Evolutionary conservation across 768 basidiomycete species (phyloP), one percentile per base, ranked within the genome.

Genomic region (Mycena latifolia): DNA sequence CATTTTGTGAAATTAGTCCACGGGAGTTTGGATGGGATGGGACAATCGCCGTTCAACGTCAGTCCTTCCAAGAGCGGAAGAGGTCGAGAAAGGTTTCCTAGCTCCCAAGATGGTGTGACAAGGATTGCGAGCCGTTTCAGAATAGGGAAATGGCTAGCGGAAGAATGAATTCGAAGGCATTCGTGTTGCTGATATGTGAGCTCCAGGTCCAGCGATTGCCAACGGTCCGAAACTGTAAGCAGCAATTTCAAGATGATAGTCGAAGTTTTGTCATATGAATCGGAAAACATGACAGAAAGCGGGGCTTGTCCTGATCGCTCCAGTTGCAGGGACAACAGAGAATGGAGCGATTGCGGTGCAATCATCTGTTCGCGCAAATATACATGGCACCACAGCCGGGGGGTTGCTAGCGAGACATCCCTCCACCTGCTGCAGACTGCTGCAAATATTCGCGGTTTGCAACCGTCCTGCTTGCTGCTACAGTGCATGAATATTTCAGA

Each of bases 51-150:
- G 45, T 8, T 24, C 33, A 67, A 22, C 1, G 52, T 50, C 27
- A 67, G 66, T 24, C 63, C 66, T 17, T 56, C 55, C 35, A 66
- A 27, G 11, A 47, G 28, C 24, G 60, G 59, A 54, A 63, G 62
- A 2, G 69, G 53, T 5, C 58, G 61, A 6, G 57, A 55, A 18
- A 70, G 61, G 27, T 67, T 70, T 25, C 65, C 69, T 4, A 70
- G 59, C 5, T 59, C 53, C 7, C 67, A 48, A 5, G 58, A 58
- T 8, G 58, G 45, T 12, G 31, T 17, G 6, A 9, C 18, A 6
- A 45, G 56, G 9, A 67, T 29, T 5, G 43, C 43, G 20, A 67
- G 56, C 1, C n/a, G 28, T 46, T 59, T 59, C 29, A 67, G 18
- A 4, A 55, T 35, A 10, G 66, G 61, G 15, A 67, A 67, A 25